Evolutionary conservation across 1,284 basidiomycete species (phyloP).

Genomic region (Mrakiaceae sp.): DNA sequence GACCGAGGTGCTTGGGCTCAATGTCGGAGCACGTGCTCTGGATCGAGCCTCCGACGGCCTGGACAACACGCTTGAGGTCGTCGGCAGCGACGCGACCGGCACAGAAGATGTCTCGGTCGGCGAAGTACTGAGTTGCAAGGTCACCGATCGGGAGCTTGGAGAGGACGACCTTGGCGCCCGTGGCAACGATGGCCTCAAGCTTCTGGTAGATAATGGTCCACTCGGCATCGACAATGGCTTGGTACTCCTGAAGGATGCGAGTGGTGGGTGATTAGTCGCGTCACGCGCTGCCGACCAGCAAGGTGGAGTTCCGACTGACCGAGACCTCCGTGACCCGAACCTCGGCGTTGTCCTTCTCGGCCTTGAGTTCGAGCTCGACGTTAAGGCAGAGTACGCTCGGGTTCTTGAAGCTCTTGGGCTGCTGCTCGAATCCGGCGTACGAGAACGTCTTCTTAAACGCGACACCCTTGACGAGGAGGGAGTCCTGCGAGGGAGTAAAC

Average conservation of each 20-base stretch:
- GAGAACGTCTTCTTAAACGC: slow-evolving; percentile 99
- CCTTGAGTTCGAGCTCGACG: slow-evolving; percentile 97
- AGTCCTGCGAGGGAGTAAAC: slow-evolving; percentile 47
- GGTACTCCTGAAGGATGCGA: slow-evolving; percentile 54
- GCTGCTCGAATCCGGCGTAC: slow-evolving; percentile 98
- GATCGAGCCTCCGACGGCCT: slow-evolving; percentile 88
- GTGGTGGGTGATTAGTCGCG: neutral
- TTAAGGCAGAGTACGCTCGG: slow-evolving; percentile 91
- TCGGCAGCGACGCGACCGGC: slow-evolving; percentile 87
- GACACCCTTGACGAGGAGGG: slow-evolving; percentile 75
- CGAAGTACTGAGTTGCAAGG: slow-evolving; percentile 98
- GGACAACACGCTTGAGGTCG: slow-evolving; percentile 87
- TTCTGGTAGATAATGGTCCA: slow-evolving; percentile 99
- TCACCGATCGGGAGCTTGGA: slow-evolving; percentile 98
- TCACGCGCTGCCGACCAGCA: neutral
- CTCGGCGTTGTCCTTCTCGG: slow-evolving; percentile 99
- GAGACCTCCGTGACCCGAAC: slow-evolving; percentile 92
- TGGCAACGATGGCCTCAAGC: slow-evolving; percentile 89
- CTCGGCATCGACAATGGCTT: slow-evolving; percentile 98
- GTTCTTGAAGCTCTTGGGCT: slow-evolving; percentile 84
- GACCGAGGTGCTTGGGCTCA: slow-evolving; percentile 75
- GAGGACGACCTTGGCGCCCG: slow-evolving; percentile 93
- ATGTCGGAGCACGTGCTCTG: slow-evolving; percentile 97
- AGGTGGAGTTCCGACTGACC: slow-evolving; percentile 19
- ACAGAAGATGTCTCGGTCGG: slow-evolving; percentile 97